A percentile compares a stretch with the other conserved stretches of the same genome.
Evolutionary conservation across 495 filamentous ascomycete genomes (phyloP).

Genomic region (Aspergillus carlsbadensis): DNA sequence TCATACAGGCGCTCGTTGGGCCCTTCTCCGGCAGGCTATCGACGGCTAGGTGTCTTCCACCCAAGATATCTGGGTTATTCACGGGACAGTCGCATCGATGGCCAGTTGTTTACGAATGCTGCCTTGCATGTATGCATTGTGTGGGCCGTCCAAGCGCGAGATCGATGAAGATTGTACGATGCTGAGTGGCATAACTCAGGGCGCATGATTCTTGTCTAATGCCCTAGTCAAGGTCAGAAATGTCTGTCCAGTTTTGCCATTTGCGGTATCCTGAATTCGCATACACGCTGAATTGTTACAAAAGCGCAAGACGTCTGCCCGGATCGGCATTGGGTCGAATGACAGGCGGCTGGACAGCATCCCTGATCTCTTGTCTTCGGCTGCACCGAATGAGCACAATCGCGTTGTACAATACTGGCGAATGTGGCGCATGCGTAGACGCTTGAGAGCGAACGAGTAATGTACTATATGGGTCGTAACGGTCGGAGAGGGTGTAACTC

Average conservation of each 20-base stretch:
- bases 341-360: background rate
- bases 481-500: background rate
- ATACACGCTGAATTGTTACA: conserved; percentile 46
- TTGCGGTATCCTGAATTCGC: conserved; percentile 46
- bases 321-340: background rate
- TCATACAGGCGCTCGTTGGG: background rate
- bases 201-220: background rate
- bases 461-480: background rate
- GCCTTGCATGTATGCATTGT: conserved; percentile 2
- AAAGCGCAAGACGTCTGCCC: background rate
- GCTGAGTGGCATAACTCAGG: background rate
- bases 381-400: background rate
- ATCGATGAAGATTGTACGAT: background rate
- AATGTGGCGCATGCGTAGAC: background rate
- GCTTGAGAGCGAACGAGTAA: background rate
- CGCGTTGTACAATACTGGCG: conserved; percentile 10
- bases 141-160: background rate
- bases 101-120: background rate
- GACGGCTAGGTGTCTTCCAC: background rate
- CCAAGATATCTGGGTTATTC: background rate
- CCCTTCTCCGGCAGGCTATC: background rate
- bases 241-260: conserved; percentile 38
- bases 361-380: background rate
- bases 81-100: background rate
- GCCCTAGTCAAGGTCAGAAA: no score